These are phyloP conservation scores for Discostella pseudostelligera DNA, from an alignment of 108 stramenopile genomes.

Conservation along the genomic window DNA sequence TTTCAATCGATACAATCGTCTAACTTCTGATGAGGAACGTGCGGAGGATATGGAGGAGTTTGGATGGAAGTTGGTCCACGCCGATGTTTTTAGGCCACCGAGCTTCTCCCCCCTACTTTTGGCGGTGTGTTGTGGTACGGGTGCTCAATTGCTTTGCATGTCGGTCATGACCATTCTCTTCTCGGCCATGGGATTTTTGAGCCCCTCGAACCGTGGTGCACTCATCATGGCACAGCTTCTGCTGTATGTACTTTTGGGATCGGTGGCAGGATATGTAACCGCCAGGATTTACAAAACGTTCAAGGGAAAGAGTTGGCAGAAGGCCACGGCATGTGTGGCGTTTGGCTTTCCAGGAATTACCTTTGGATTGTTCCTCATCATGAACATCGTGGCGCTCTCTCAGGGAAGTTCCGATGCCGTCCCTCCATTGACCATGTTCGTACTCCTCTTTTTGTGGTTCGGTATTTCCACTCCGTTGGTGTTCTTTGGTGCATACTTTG, in stretches of 20 bases:
- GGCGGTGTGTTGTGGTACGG: slow-evolving; percentile 88
- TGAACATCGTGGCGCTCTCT: slow-evolving; percentile 82
- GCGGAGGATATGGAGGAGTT: slow-evolving; percentile 95
- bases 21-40: slow-evolving; percentile 93
- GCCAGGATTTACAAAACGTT: slow-evolving; percentile 98
- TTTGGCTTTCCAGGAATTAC: slow-evolving; percentile 89
- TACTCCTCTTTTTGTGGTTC: slow-evolving; percentile 92
- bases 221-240: slow-evolving; percentile 96
- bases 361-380: slow-evolving; percentile 83
- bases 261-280: slow-evolving; percentile 89
- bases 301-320: slow-evolving; percentile 94
- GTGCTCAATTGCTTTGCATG: slow-evolving; percentile 90
- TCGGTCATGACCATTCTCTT: slow-evolving; percentile 88
- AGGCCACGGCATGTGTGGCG: slow-evolving; percentile 88
- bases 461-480: slow-evolving; percentile 95
- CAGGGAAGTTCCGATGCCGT: slow-evolving; percentile 89
- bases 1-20: slow-evolving; percentile 82
- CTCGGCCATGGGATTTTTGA: slow-evolving; percentile 92
- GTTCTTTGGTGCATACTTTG: slow-evolving; percentile 97
- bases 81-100: slow-evolving; percentile 96
- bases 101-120: slow-evolving; percentile 82
- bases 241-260: slow-evolving; percentile 94
- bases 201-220: slow-evolving; percentile 95
- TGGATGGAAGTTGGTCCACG: slow-evolving; percentile 98
- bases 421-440: slow-evolving; percentile 88